phyloP scores from a whole-genome alignment of 78 protist genomes.

The Protostelium mycophagum region DNA sequence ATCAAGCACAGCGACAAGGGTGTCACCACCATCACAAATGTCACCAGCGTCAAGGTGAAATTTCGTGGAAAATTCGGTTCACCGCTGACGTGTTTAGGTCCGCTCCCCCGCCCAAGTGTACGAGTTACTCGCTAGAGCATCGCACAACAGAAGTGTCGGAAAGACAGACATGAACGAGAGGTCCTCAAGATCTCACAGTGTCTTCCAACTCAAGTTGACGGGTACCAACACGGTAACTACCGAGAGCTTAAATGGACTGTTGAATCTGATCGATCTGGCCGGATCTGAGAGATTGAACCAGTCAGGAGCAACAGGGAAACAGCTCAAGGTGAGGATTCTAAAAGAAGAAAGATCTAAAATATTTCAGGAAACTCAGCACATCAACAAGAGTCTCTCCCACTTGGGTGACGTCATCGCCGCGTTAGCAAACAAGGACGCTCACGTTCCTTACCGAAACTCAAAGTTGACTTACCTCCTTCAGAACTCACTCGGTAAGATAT shows the following conservation, averaged over 20 bases:
- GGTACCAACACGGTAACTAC: slow-evolving; percentile 36
- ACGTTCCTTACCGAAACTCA: slow-evolving; percentile 52
- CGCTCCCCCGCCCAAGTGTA: slow-evolving; percentile 25
- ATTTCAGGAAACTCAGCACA: slow-evolving; percentile 73
- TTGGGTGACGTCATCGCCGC: slow-evolving; percentile 89
- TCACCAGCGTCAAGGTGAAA: slow-evolving; percentile 14
- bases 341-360: background rate
- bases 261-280: slow-evolving; percentile 74
- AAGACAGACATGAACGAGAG: slow-evolving; percentile 71
- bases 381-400: slow-evolving; percentile 80
- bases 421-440: slow-evolving; percentile 63
- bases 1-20: slow-evolving; percentile 23
- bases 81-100: background rate
- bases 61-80: background rate
- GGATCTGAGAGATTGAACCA: slow-evolving; percentile 68
- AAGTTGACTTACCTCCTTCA: slow-evolving; percentile 47
- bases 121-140: slow-evolving; percentile 36
- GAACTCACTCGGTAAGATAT: slow-evolving; percentile 22
- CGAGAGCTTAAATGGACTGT: slow-evolving; percentile 36
- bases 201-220: slow-evolving; percentile 55
- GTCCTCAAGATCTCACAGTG: slow-evolving; percentile 79
- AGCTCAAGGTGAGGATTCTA: slow-evolving; percentile 24
- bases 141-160: slow-evolving; percentile 51
- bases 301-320: slow-evolving; percentile 52
- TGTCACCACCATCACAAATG: slow-evolving; percentile 6